Percentiles rank a stretch among this genome's conserved stretches.
Conservation (phyloP, 1,284 basidiomycete genomes). For the Boletus smithii region DNA sequence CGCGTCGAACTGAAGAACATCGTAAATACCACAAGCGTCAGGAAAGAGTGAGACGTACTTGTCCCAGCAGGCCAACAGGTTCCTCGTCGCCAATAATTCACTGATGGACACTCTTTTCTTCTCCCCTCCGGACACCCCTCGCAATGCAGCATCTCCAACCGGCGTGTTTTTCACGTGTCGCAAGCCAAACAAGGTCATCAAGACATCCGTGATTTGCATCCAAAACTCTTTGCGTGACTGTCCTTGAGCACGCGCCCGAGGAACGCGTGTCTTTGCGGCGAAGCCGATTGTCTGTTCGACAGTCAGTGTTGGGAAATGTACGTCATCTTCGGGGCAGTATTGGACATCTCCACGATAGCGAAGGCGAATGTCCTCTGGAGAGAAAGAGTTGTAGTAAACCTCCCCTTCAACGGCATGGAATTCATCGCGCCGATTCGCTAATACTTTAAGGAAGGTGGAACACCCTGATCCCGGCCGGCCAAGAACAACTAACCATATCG, state of each 20-base stretch:
- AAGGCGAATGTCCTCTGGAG: constrained; percentile 48
- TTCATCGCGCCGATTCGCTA: constrained; percentile 65
- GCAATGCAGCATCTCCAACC: constrained; percentile 72
- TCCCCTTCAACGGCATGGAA: constrained; percentile 62
- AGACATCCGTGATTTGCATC: constrained; percentile 47
- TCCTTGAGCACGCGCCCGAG: constrained; percentile 44
- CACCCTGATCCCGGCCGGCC: constrained; percentile 73
- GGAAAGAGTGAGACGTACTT: constrained; percentile 32
- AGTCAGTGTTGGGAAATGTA: constrained; percentile 74
- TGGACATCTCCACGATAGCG: constrained; percentile 65
- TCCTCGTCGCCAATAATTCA: constrained; percentile 46
- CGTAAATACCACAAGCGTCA: not conserved
- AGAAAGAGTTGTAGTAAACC: constrained; percentile 65
- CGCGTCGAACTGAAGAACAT: constrained; percentile 51
- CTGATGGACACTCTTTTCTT: constrained; percentile 68
- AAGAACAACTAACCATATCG: constrained; percentile 46
- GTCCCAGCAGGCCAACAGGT: constrained; percentile 53
- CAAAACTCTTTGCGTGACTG: constrained; percentile 47
- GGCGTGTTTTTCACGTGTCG: constrained; percentile 55
- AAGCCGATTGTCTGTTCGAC: constrained; percentile 67
- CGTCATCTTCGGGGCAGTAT: constrained; percentile 70
- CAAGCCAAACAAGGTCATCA: constrained; percentile 71
- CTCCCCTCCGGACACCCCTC: constrained; percentile 82
- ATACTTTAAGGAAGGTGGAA: constrained; percentile 66
- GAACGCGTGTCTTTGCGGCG: constrained; percentile 59